Percentiles rank a stretch among this genome's conserved stretches.
Evolutionary conservation across 1,139 yeast genomes (phyloP).

Genomic region (Yamadazyma triangularis): DNA sequence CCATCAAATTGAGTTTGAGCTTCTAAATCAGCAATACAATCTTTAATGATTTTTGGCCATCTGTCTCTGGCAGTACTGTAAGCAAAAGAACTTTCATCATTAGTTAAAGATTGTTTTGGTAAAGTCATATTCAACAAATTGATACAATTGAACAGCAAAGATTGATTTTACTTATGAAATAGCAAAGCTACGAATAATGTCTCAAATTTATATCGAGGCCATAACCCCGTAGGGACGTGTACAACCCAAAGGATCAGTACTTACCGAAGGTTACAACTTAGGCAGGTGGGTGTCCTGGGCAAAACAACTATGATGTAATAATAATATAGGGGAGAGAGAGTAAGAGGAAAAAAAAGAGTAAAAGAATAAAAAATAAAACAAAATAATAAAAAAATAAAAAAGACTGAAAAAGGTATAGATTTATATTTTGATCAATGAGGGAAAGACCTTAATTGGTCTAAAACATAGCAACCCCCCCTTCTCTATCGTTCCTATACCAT

Average conservation of each 20-base stretch:
- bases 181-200: too few relatives aligned
- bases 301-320: background rate
- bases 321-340: background rate
- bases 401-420: background rate
- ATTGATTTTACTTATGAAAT: too few relatives aligned
- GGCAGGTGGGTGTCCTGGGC: too few relatives aligned
- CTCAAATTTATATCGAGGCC: too few relatives aligned
- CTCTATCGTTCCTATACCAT: too few relatives aligned
- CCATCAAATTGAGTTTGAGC: constrained; percentile 2
- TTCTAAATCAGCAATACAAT: constrained; percentile 57
- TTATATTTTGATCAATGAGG: constrained; percentile 1
- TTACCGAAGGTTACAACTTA: too few relatives aligned
- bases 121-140: constrained; percentile 8
- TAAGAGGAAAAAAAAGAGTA: background rate
- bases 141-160: constrained; percentile 1
- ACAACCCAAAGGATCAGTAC: too few relatives aligned
- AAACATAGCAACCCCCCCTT: too few relatives aligned
- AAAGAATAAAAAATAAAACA: background rate
- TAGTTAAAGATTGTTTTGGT: constrained; percentile 54
- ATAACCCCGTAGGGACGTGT: too few relatives aligned
- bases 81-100: constrained; percentile 76
- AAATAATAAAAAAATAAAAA: too few relatives aligned
- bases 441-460: too few relatives aligned
- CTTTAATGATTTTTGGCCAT: constrained; percentile 82
- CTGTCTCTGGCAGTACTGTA: constrained; percentile 71